phyloP scores from a whole-genome alignment of 805 yeast genomes.

The Candida railenensis region DNA sequence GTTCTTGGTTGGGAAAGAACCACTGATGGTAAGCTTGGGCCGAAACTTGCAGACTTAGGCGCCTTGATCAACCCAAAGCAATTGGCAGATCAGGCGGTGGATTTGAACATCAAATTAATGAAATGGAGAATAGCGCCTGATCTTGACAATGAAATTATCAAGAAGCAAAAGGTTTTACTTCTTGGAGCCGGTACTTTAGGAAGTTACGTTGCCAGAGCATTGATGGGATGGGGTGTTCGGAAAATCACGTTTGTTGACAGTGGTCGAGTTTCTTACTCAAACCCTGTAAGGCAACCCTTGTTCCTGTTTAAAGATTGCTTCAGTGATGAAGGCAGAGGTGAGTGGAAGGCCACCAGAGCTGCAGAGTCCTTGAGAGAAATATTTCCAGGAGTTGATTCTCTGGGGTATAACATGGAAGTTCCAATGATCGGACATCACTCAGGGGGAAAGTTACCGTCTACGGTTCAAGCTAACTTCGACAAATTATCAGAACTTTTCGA shows the following conservation, averaged over 20 bases:
- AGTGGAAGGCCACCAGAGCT: conserved; percentile 75
- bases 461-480: conserved; percentile 57
- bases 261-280: conserved; percentile 85
- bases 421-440: conserved; percentile 90
- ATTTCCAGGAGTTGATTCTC: conserved; percentile 72
- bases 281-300: conserved; percentile 93
- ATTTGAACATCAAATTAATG: conserved; percentile 87
- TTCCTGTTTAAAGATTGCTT: conserved; percentile 80
- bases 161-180: conserved; percentile 61
- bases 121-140: conserved; percentile 94
- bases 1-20: conserved; percentile 92
- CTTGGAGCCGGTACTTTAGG: conserved; percentile 98
- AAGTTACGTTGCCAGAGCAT: conserved; percentile 79
- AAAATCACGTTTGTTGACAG: conserved; percentile 86
- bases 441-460: conserved; percentile 40
- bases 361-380: conserved; percentile 69
- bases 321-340: conserved; percentile 59
- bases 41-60: conserved; percentile 82
- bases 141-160: conserved; percentile 65
- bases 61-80: conserved; percentile 76
- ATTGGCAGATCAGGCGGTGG: conserved; percentile 89
- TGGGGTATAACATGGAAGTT: conserved; percentile 67
- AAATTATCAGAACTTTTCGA: conserved; percentile 52
- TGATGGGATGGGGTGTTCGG: conserved; percentile 94
- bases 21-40: conserved; percentile 66